phyloP scores from a whole-genome alignment of 2,329 filamentous ascomycete genomes.

The Pezicula neosporulosa region DNA sequence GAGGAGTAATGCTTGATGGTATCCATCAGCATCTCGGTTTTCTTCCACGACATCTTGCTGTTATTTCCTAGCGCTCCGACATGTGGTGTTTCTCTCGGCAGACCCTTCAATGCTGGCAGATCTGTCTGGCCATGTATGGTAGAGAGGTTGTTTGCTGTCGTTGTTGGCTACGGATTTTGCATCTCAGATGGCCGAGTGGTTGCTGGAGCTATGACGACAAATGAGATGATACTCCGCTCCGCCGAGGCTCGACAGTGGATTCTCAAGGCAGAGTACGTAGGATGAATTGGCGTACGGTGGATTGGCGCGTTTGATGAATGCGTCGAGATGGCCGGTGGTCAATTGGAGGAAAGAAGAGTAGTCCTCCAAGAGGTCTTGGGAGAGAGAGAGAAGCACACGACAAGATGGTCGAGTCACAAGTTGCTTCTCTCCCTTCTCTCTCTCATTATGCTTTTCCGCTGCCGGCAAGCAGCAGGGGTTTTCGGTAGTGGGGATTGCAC shows the following conservation, averaged over 20 bases:
- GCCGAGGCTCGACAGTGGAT: conserved; percentile 1
- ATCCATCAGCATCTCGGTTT: conserved; percentile 85
- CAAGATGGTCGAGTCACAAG: no score
- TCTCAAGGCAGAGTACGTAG: neutral
- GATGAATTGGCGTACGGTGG: neutral
- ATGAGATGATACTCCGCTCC: neutral
- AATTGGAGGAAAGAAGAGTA: neutral
- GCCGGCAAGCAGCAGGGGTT: no score
- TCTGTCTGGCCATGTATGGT: conserved; percentile 12
- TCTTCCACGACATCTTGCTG: conserved; percentile 85
- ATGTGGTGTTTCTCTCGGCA: conserved; percentile 14
- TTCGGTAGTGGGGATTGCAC: no score
- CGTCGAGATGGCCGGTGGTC: neutral
- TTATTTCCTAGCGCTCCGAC: conserved; percentile 22
- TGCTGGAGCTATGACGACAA: conserved; percentile 1
- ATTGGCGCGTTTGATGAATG: neutral
- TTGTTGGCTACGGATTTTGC: conserved; percentile 10
- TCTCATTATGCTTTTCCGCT: no score
- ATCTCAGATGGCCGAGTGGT: neutral
- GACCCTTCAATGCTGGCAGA: conserved; percentile 12
- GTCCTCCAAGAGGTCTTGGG: neutral
- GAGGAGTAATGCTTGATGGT: conserved; percentile 96
- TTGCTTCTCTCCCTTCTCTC: no score
- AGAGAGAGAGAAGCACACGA: neutral
- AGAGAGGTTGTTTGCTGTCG: neutral